Base-by-base conservation (phyloP, 2,329 filamentous ascomycete genomes). In the Fonsecaea multimorphosa region DNA sequence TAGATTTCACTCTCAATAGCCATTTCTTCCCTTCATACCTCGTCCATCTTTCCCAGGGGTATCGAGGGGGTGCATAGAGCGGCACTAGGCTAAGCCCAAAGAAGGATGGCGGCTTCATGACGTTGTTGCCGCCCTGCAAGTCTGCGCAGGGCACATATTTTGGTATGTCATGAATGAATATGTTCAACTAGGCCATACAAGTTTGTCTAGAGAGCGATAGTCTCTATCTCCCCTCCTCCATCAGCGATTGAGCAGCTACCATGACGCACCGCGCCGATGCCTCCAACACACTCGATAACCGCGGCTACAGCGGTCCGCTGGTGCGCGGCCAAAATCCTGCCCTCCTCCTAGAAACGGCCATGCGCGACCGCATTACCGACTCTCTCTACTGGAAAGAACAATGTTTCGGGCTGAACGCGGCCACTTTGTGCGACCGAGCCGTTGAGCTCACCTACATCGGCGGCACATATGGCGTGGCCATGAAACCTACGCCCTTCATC, bases 301-400 rank as follows among this genome's bases (percentile, higher is more conserved):
- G 94, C 72, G 94, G 94, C 76, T 91, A 91, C 76, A 84, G 82
- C 12, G 91, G 89, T 53, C 80, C 88, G 38, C 86, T 96, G 24
- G 89, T 95, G 69, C 93, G 94, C 76, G 93, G 93, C 67, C 90
- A 96, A 74, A 97, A 97, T 80, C 94, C 94, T 0, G 91, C 93
- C n/a, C 93, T 91, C 3, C 91, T 98, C 66, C 91, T 98, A 85
- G 94, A 98, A 79, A 97, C 96, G 78, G 91, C 93, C 46, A 92
- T 97, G 71, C 91, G 91, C 75, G 95, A 99, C 80, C 93, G 95
- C 76, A 97, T 99, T 78, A 88, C 93, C 72, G 93, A 97, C 75
- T 92, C 89, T 60, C 96, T 97, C 81, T 99, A 97, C 82, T 99
- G 93, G 91, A 97, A 97, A 79, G 95, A 98, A 80, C 93, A 97